Conservation (phyloP, 73 alveolate genomes). For the Tetrahymena borealis region DNA sequence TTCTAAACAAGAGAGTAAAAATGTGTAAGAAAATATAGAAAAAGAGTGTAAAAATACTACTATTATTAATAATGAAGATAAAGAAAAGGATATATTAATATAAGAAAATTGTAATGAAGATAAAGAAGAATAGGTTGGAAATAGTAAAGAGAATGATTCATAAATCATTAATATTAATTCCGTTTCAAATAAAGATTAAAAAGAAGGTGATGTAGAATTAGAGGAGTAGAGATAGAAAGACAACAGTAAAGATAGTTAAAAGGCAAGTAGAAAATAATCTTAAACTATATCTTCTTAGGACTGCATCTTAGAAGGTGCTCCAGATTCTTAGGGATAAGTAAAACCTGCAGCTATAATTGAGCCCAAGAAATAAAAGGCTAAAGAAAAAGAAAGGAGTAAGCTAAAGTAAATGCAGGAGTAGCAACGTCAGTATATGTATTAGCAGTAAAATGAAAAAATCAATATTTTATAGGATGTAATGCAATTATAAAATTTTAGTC, state of each 20-base stretch:
- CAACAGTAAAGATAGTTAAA: neutral
- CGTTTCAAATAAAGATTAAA: neutral
- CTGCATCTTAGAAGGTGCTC: neutral
- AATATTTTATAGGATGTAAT: neutral
- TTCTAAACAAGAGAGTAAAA: too few species aligned
- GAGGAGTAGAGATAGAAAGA: neutral
- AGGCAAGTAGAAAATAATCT: neutral
- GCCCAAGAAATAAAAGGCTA: neutral
- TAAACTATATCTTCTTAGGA: neutral
- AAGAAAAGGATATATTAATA: too few species aligned
- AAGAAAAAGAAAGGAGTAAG: neutral
- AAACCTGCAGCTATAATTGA: neutral
- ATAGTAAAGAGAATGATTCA: too few species aligned
- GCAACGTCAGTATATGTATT: neutral
- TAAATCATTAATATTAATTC: too few species aligned
- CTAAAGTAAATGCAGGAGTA: neutral
- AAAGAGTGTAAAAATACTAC: too few species aligned
- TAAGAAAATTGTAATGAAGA: too few species aligned
- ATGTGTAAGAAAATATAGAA: too few species aligned
- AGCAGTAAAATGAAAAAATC: neutral
- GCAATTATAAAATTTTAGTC: too few species aligned
- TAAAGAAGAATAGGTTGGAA: too few species aligned
- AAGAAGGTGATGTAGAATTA: neutral
- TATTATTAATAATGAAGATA: too few species aligned
- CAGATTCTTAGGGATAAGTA: neutral